Evolutionary conservation across 495 filamentous ascomycete species (phyloP).

Genomic region (Penicillium goetzii): DNA sequence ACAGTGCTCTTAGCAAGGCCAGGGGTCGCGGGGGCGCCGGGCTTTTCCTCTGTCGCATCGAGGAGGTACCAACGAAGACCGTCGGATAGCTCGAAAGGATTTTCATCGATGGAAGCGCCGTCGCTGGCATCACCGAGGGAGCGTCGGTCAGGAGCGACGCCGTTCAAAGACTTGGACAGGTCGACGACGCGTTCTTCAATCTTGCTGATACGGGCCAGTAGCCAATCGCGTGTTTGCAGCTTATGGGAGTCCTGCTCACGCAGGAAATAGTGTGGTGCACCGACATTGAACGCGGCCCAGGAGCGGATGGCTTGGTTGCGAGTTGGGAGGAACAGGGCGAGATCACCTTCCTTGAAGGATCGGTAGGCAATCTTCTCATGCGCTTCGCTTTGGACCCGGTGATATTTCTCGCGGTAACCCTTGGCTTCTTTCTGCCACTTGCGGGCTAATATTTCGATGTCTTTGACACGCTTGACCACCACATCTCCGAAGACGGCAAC

Average conservation of each 20-base stretch:
- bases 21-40: slow-evolving; percentile 89
- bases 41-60: slow-evolving; percentile 91
- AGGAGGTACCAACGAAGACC: slow-evolving; percentile 95
- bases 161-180: slow-evolving; percentile 74
- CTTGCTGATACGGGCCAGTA: slow-evolving; percentile 89
- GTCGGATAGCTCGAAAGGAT: slow-evolving; percentile 95
- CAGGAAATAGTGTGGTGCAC: slow-evolving; percentile 94
- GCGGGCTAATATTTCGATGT: slow-evolving; percentile 84
- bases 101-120: slow-evolving; percentile 77
- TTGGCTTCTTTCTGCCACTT: slow-evolving; percentile 89
- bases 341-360: slow-evolving; percentile 93
- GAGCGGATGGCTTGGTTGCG: slow-evolving; percentile 90
- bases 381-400: slow-evolving; percentile 80
- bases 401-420: slow-evolving; percentile 84
- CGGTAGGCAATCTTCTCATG: slow-evolving; percentile 97
- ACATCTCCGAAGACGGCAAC: slow-evolving; percentile 80
- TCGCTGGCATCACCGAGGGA: slow-evolving; percentile 60
- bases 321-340: slow-evolving; percentile 94
- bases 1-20: slow-evolving; percentile 89
- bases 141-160: slow-evolving; percentile 56
- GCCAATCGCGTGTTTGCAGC: slow-evolving; percentile 82
- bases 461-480: slow-evolving; percentile 82
- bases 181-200: slow-evolving; percentile 94
- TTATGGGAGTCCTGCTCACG: slow-evolving; percentile 90
- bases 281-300: slow-evolving; percentile 98